These are phyloP conservation scores for Albophoma yamanashiensis DNA, from an alignment of 2,329 filamentous ascomycete genomes.

Conservation along the genomic window DNA sequence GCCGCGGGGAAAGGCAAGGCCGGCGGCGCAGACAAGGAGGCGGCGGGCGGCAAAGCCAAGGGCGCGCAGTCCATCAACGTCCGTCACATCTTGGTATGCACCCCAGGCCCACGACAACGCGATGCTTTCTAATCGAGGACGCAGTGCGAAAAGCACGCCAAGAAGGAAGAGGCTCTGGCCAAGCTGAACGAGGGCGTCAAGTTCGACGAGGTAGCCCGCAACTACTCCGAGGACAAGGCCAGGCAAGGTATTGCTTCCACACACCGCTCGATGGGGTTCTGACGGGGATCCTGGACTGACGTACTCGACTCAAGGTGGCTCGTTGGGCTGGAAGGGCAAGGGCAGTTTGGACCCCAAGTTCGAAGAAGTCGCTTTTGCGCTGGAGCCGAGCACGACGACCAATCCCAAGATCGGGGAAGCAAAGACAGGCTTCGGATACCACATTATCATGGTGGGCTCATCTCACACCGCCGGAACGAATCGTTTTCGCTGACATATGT, in stretches of 20 bases:
- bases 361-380: conserved; percentile 59
- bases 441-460: conserved; percentile 62
- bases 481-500: not conserved
- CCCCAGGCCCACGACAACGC: not conserved
- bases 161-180: conserved; percentile 64
- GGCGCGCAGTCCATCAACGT: conserved; percentile 63
- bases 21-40: conserved; percentile 18
- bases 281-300: not conserved
- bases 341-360: conserved; percentile 58
- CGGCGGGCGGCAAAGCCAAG: conserved; percentile 27
- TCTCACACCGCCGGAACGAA: not conserved
- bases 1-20: conserved; percentile 18
- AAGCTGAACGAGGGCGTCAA: conserved; percentile 57
- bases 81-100: conserved; percentile 53
- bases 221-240: conserved; percentile 70
- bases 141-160: conserved; percentile 64
- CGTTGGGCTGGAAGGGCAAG: conserved; percentile 62
- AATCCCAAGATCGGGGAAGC: conserved; percentile 58
- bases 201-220: conserved; percentile 64
- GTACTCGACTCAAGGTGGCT: conserved; percentile 41
- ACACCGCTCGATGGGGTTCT: not conserved
- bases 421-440: conserved; percentile 68
- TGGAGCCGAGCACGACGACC: conserved; percentile 54
- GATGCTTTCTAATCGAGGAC: not conserved
- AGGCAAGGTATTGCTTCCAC: conserved; percentile 36